phyloP scores from a whole-genome alignment of 768 basidiomycete genomes.

The Leccinum rimulosum region DNA sequence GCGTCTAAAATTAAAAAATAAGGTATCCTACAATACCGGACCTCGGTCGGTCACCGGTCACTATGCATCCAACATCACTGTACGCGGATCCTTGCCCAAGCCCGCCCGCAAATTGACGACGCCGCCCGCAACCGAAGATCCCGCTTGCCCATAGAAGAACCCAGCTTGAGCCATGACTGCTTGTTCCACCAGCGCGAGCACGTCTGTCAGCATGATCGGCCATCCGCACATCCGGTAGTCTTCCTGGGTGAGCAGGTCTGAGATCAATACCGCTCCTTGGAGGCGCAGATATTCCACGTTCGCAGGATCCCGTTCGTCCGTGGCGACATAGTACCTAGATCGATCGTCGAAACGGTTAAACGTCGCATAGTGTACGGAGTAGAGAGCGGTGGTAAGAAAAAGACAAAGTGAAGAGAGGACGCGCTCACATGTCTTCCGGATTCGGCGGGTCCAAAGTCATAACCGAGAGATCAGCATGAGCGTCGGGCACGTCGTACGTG shows the following conservation, averaged over 20 bases:
- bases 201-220: slow-evolving; percentile 42
- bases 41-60: neutral
- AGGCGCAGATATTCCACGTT: slow-evolving; percentile 32
- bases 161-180: slow-evolving; percentile 33
- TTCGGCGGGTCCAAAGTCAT: neutral
- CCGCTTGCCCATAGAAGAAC: slow-evolving; percentile 42
- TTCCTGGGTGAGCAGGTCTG: slow-evolving; percentile 42
- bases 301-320: slow-evolving; percentile 40
- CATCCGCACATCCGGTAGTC: slow-evolving; percentile 41
- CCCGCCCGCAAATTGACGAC: slow-evolving; percentile 41
- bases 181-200: slow-evolving; percentile 44
- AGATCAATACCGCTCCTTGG: slow-evolving; percentile 39
- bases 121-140: slow-evolving; percentile 39
- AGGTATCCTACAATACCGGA: neutral
- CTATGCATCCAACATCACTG: slow-evolving; percentile 26
- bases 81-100: slow-evolving; percentile 39
- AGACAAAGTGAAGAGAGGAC: neutral
- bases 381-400: neutral
- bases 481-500: neutral
- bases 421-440: neutral
- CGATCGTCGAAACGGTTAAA: neutral
- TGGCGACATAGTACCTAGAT: slow-evolving; percentile 35
- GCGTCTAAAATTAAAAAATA: neutral
- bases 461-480: neutral
- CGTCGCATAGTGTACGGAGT: neutral